Base-by-base conservation (phyloP, 2,329 filamentous ascomycete species). In the Pestalotiopsis sp. region DNA sequence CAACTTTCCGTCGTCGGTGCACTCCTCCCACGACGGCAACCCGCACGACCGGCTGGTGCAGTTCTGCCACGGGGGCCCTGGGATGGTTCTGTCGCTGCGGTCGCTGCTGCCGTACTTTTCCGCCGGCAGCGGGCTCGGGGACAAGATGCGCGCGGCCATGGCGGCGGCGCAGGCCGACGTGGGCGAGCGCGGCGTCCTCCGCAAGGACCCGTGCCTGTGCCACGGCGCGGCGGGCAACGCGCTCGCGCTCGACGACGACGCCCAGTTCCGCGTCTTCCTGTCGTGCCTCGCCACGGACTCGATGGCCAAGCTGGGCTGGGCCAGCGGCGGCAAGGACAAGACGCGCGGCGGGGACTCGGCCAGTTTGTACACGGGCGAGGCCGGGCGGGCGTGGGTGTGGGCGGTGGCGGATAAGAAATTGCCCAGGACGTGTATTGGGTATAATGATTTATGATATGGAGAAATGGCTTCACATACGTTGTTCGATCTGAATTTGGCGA, bases 1-100 rank as follows among this genome's bases (percentile, higher is more conserved):
- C 3, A 92, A 92, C 75, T 92, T 90, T 80, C 88, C 88, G 0
- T 85, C 85, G 6, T 86, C 84, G 61, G 82, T 86, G 11, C 84
- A 74, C 31, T 7, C 31, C 0, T 36, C 31, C 31, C 2, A 36
- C 31, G 31, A 36, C 5, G 65, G 69, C 14, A 52, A 20, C 69
- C 45, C 75, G 65, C 66, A 69, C 4, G 76, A 77, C 39, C 59
- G 67, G 57, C 80, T 90, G 6, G 85, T 92, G 6, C 90, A 92
- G 74, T 90, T 91, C 78, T 92, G 90, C 74, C 90, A 92, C 73
- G 91, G 91, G 2, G 88, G 88, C 0, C 87, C 90, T 2, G 91
- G 90, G 0, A 85, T 91, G 25, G 79, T 91, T 9, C 79, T 86
- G 39, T 90, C 88, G 5, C 82, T 93, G 9, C 73, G 85, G 4